Base-by-base conservation (phyloP, 148 eudicot species). In the Rhododendron griersonianum region DNA sequence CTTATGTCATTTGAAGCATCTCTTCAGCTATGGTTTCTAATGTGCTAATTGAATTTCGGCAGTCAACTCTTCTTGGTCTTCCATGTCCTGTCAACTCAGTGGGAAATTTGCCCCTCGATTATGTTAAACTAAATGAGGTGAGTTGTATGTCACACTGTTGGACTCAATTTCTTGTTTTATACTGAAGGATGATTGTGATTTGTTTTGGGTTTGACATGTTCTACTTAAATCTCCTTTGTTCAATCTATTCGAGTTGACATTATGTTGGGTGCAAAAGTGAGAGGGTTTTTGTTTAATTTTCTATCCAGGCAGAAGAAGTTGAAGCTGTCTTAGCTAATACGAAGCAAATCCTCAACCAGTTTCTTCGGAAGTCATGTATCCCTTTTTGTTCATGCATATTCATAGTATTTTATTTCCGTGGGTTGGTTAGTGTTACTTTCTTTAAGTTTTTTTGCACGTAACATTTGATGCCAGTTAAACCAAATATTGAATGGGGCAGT, bases 321-420 rank as follows among this genome's bases (percentile, higher is more conserved):
- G 99, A 97, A 88, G 99, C 98, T 80, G 96, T 97, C 84, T 91
- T 95, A 89, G 98, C 98, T 85, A 97, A 97, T 89, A 88, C 98
- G 65, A 95, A 95, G 86, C 95, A 97, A 89, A 95, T 97, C 88
- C 92, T 95, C 81, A 93, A 90, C 88, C 99, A 97, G 84, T 95
- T 92, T 89, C 95, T 95, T 61, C 98, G 77, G 74, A 97, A 94
- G 87, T 94, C 98, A 59, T 87, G 99, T 97, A 97, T 95, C 99
- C 98, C 91, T 90, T 57, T 37, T 18, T 84, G 65, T 25, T 23
- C 21, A 63, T 37, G 35, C 37, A 25, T 47, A 41, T 11, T 86
- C 8, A 23, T 30, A 77, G 11, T 48, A 71, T 44, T 39, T 86
- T 47, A 78, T 11, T 71, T 18, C 39, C 16, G 4, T 44, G 77